These are phyloP conservation scores for Pseudozyma thailandica DNA, from an alignment of 1,284 basidiomycete species.

Conservation along the genomic window DNA sequence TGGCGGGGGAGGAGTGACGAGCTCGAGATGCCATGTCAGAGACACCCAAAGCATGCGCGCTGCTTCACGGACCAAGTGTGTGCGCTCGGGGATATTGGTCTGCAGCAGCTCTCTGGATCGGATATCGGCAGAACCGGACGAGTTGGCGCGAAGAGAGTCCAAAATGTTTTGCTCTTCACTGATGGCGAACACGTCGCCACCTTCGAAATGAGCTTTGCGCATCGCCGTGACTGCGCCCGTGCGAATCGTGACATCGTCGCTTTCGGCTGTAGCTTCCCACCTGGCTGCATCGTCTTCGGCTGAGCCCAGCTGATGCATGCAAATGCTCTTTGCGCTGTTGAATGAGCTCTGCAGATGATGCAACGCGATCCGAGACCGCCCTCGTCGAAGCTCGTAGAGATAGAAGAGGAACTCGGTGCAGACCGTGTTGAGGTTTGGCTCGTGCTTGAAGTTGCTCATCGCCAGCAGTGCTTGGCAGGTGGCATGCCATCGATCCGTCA, in stretches of 20 bases:
- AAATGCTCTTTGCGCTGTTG: constrained; percentile 24
- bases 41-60: constrained; percentile 52
- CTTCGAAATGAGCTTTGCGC: constrained; percentile 44
- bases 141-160: constrained; percentile 11
- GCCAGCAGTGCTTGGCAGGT: constrained; percentile 51
- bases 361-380: constrained; percentile 15
- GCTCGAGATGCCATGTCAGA: constrained; percentile 34
- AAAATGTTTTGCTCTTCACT: constrained; percentile 37
- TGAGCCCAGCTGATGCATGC: constrained; percentile 49
- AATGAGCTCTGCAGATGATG: constrained; percentile 37
- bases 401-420: constrained; percentile 48
- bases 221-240: constrained; percentile 45
- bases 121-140: background rate
- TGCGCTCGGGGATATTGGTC: constrained; percentile 52
- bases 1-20: constrained; percentile 22
- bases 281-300: constrained; percentile 40
- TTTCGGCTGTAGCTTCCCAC: constrained; percentile 36
- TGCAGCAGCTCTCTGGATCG: constrained; percentile 29
- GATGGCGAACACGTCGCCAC: constrained; percentile 42
- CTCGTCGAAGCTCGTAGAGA: constrained; percentile 38
- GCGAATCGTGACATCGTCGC: constrained; percentile 36
- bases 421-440: constrained; percentile 60
- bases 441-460: constrained; percentile 48
- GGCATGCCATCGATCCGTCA: constrained; percentile 56
- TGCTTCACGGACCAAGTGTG: constrained; percentile 60